phyloP scores from a whole-genome alignment of 2,329 filamentous ascomycete genomes.

The Blumeria graminis region DNA sequence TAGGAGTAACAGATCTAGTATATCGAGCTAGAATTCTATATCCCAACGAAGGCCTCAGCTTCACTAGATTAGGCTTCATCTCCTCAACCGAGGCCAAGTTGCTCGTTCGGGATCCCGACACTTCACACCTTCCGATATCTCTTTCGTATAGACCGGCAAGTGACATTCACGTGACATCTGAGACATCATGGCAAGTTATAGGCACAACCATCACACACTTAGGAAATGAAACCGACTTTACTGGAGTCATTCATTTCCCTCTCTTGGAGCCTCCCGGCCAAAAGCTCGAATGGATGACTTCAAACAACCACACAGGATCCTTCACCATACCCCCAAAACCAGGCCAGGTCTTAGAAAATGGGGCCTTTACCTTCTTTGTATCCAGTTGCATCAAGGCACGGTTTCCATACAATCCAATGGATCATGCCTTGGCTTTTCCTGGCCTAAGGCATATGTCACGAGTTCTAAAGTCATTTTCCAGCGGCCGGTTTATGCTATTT shows the following conservation, averaged over 20 bases:
- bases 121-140: slow-evolving; percentile 47
- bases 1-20: slow-evolving; percentile 52
- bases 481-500: slow-evolving; percentile 56
- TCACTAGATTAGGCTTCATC: slow-evolving; percentile 70
- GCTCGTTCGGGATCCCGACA: slow-evolving; percentile 63
- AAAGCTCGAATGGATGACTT: slow-evolving; percentile 61
- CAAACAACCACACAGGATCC: slow-evolving; percentile 64
- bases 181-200: slow-evolving; percentile 38
- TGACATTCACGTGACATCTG: slow-evolving; percentile 26
- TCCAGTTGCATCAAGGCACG: slow-evolving; percentile 83
- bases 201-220: slow-evolving; percentile 37
- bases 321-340: slow-evolving; percentile 55
- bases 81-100: slow-evolving; percentile 59
- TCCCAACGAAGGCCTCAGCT: slow-evolving; percentile 51
- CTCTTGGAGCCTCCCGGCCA: slow-evolving; percentile 42
- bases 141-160: slow-evolving; percentile 38
- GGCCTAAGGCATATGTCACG: slow-evolving; percentile 56
- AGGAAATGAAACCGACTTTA: slow-evolving; percentile 61
- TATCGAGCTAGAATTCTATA: slow-evolving; percentile 49
- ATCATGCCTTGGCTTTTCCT: slow-evolving; percentile 59
- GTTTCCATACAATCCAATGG: slow-evolving; percentile 69
- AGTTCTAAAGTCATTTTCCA: slow-evolving; percentile 38
- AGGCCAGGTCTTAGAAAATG: slow-evolving; percentile 37
- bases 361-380: slow-evolving; percentile 70
- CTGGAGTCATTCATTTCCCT: slow-evolving; percentile 41